Evolutionary conservation across 108 stramenopile species (phyloP).

Genomic region (Cylindrotheca fusiformis): DNA sequence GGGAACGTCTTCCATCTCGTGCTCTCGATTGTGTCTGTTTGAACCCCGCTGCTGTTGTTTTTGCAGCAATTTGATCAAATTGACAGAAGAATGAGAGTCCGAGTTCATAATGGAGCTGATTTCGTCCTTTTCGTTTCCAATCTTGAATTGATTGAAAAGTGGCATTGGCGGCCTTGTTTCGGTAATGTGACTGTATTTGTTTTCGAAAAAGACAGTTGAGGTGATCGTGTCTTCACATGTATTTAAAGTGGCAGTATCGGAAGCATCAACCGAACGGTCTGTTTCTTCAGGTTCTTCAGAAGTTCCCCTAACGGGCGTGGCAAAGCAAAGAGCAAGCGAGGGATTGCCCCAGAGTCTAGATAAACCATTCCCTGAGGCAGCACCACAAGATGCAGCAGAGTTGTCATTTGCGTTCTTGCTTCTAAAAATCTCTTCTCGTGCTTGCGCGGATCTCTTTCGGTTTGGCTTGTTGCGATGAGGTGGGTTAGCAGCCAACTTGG

Average conservation of each 20-base stretch:
- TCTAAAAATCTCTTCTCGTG: constrained; percentile 36
- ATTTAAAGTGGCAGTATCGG: constrained; percentile 36
- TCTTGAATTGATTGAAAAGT: constrained; percentile 46
- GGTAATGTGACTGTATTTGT: constrained; percentile 49
- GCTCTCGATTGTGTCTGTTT: background rate
- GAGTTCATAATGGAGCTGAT: constrained; percentile 27
- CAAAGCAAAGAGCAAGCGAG: constrained; percentile 55
- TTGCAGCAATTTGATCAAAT: constrained; percentile 30
- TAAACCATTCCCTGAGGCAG: background rate
- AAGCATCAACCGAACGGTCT: constrained; percentile 16
- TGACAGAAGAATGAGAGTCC: constrained; percentile 38
- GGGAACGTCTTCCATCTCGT: too few relatives aligned
- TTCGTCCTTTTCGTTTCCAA: constrained; percentile 29
- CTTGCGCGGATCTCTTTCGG: constrained; percentile 25
- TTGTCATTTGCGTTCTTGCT: constrained; percentile 7
- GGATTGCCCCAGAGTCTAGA: constrained; percentile 22
- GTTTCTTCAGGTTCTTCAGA: constrained; percentile 37
- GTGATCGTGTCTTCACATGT: constrained; percentile 57
- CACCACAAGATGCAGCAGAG: constrained; percentile 27
- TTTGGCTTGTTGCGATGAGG: constrained; percentile 17
- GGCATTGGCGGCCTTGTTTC: constrained; percentile 65
- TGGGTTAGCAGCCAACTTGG: constrained; percentile 30
- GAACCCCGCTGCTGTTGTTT: constrained; percentile 9
- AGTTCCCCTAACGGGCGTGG: constrained; percentile 50
- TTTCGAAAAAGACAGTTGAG: constrained; percentile 63